A percentile compares a stretch with the other conserved stretches of the same genome.
Conservation (phyloP, 2,329 filamentous ascomycete genomes). For the Diplocarpon rosae region DNA sequence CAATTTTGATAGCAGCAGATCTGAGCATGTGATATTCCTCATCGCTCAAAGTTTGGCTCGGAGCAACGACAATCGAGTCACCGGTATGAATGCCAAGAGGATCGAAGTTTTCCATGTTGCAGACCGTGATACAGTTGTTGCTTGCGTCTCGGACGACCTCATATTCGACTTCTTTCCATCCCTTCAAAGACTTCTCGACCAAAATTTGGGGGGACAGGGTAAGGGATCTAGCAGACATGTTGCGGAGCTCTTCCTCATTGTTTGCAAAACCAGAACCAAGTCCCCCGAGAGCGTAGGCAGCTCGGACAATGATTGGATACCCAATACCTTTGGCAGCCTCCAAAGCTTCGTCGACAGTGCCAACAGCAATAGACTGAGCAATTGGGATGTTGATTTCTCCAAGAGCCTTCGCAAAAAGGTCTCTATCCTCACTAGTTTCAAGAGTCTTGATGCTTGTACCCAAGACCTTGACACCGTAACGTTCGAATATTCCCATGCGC, state of each 20-base stretch:
- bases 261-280: slow-evolving; percentile 93
- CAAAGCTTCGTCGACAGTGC: slow-evolving; percentile 83
- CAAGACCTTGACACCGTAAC: slow-evolving; percentile 89
- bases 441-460: slow-evolving; percentile 91
- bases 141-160: slow-evolving; percentile 94
- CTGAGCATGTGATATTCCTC: slow-evolving; percentile 99
- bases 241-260: slow-evolving; percentile 85
- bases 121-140: slow-evolving; percentile 99
- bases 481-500: slow-evolving; percentile 87
- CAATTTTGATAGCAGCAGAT: slow-evolving; percentile 94
- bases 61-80: slow-evolving; percentile 96
- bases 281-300: slow-evolving; percentile 91
- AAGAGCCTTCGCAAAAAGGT: slow-evolving; percentile 88
- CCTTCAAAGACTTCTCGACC: slow-evolving; percentile 97
- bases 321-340: slow-evolving; percentile 77
- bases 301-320: slow-evolving; percentile 96
- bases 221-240: slow-evolving; percentile 84
- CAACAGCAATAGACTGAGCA: slow-evolving; percentile 87
- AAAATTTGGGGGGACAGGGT: slow-evolving; percentile 92
- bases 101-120: slow-evolving; percentile 99
- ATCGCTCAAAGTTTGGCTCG: slow-evolving; percentile 91
- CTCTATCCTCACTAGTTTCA: slow-evolving; percentile 90
- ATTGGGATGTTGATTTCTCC: slow-evolving; percentile 98
- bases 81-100: slow-evolving; percentile 95
- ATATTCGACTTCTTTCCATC: slow-evolving; percentile 99